phyloP scores from a whole-genome alignment of 768 basidiomycete species.

The Mycena alexandri region DNA sequence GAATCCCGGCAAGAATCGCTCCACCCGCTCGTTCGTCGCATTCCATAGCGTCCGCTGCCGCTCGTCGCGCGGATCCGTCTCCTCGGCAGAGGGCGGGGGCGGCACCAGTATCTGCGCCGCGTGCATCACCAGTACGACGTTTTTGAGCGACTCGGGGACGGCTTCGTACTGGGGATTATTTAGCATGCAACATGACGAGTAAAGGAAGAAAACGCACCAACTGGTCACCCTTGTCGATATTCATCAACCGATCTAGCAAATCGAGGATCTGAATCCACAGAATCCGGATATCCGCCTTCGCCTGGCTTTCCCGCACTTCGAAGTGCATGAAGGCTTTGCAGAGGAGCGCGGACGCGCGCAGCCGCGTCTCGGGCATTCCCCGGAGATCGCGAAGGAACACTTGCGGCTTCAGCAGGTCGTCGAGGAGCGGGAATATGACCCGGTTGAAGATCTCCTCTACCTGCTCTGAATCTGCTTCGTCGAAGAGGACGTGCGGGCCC shows the following conservation, averaged over 20 bases:
- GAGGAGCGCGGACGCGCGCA: conserved; percentile 88
- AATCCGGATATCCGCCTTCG: conserved; percentile 72
- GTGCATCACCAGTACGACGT: conserved; percentile 96
- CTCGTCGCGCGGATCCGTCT: conserved; percentile 62
- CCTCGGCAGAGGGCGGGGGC: conserved; percentile 53
- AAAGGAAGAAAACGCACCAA: conserved; percentile 67
- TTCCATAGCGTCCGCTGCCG: conserved; percentile 83
- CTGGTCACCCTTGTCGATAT: conserved; percentile 85
- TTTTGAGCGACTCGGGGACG: conserved; percentile 95
- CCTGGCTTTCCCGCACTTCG: conserved; percentile 77
- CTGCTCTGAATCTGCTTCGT: conserved; percentile 69
- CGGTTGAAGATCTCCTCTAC: conserved; percentile 90
- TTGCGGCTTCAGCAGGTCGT: conserved; percentile 90
- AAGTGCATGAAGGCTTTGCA: conserved; percentile 98
- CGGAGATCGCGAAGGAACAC: conserved; percentile 82
- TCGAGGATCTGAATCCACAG: conserved; percentile 94
- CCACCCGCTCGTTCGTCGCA: conserved; percentile 87
- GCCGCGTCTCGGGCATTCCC: conserved; percentile 91
- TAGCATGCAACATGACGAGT: background rate
- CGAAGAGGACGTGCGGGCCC: conserved; percentile 76
- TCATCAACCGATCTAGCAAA: conserved; percentile 90
- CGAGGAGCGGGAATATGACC: conserved; percentile 91
- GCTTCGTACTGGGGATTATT: conserved; percentile 81
- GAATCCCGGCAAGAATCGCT: conserved; percentile 93
- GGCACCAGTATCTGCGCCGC: conserved; percentile 88